Percentiles rank a stretch among this genome's conserved stretches.
Evolutionary conservation across 1,284 basidiomycete species (phyloP).

Genomic region (Bjerkandera adusta): DNA sequence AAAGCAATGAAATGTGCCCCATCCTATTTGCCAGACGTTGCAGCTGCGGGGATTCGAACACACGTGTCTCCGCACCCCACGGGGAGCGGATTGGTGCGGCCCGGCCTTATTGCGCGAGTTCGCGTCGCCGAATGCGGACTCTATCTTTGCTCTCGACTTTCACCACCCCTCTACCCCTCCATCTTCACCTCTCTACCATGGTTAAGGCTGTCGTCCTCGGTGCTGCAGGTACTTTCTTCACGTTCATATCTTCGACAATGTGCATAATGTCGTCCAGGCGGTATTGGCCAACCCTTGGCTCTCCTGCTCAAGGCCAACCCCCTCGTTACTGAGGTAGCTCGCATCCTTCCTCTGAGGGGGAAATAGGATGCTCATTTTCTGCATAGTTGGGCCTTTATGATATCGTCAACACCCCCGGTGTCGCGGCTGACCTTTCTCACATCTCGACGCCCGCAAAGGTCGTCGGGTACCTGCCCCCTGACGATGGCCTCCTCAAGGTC

Average conservation of each 20-base stretch:
- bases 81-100: too few species aligned
- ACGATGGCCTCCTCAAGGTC: constrained; percentile 82
- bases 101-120: too few species aligned
- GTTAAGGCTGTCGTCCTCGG: constrained; percentile 93
- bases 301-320: constrained; percentile 88
- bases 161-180: constrained; percentile 6
- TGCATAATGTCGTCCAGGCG: constrained; percentile 46
- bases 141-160: constrained; percentile 7
- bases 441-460: constrained; percentile 81
- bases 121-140: too few species aligned
- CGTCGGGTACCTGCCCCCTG: constrained; percentile 68
- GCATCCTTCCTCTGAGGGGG: background rate
- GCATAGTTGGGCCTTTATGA: constrained; percentile 84
- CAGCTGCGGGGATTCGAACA: too few species aligned
- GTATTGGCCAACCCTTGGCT: constrained; percentile 91
- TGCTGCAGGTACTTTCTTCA: constrained; percentile 66
- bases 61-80: too few species aligned
- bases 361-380: background rate
- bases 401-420: constrained; percentile 96
- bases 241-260: constrained; percentile 12
- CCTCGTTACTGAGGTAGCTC: constrained; percentile 68
- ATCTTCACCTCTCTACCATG: constrained; percentile 37
- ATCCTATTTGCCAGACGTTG: too few species aligned
- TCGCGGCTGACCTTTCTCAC: constrained; percentile 92
- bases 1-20: too few species aligned